These are phyloP conservation scores for Gossypium rotundifolium DNA, from an alignment of 345 rosid species.

Conservation along the genomic window DNA sequence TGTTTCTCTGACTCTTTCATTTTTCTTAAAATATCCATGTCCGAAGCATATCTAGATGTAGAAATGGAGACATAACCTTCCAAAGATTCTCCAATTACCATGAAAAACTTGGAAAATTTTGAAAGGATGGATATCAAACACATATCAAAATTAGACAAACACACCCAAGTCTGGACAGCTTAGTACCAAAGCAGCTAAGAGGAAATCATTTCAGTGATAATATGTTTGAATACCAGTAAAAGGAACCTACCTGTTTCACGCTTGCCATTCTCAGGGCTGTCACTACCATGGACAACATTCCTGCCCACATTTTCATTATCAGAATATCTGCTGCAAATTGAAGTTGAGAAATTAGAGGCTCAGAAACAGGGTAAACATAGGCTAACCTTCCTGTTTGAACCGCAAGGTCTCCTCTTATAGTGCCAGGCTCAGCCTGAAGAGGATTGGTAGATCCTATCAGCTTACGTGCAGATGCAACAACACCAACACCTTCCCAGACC, in stretches of 20 bases:
- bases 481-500: conserved; percentile 98
- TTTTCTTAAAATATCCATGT: too few species aligned
- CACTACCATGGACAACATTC: conserved; percentile 94
- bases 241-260: conserved; percentile 66
- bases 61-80: too few species aligned
- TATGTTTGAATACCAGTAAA: neutral
- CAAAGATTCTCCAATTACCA: neutral
- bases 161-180: too few species aligned
- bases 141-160: too few species aligned
- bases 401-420: conserved; percentile 92
- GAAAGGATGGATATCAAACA: neutral
- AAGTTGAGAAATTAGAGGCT: neutral
- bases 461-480: conserved; percentile 92
- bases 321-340: conserved; percentile 5
- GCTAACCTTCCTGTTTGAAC: conserved; percentile 96
- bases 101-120: neutral
- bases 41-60: too few species aligned
- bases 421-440: conserved; percentile 96
- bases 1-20: neutral
- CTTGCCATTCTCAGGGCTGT: conserved; percentile 91
- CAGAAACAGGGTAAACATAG: neutral
- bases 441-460: conserved; percentile 91
- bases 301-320: conserved; percentile 39
- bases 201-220: neutral
- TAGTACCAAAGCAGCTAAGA: neutral